phyloP scores from a whole-genome alignment of 1,139 yeast species.

The Diutina scorzettiae region DNA sequence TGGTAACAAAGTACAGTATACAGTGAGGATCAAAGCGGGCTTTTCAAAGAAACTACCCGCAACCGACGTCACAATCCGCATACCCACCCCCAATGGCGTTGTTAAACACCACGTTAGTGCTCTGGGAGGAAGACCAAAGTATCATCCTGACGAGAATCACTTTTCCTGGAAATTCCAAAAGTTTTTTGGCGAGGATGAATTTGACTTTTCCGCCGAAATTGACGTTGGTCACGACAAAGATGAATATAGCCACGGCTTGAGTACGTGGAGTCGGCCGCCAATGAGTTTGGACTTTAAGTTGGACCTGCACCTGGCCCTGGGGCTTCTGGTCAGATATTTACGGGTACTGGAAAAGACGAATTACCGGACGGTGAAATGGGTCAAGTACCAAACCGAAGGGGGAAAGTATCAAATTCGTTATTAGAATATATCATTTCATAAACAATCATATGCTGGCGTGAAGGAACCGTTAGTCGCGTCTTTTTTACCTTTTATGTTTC shows the following conservation, averaged over 20 bases:
- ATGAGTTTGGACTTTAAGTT: constrained; percentile 58
- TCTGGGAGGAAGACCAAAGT: constrained; percentile 59
- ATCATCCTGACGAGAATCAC: constrained; percentile 51
- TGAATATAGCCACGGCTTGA: constrained; percentile 9
- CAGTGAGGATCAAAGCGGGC: constrained; percentile 42
- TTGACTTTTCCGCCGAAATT: constrained; percentile 39
- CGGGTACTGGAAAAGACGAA: constrained; percentile 55
- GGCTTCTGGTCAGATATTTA: constrained; percentile 61
- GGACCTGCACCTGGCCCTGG: constrained; percentile 71
- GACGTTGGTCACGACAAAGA: constrained; percentile 20
- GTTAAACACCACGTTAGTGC: constrained; percentile 36
- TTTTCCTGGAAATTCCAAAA: constrained; percentile 64
- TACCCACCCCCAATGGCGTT: constrained; percentile 64
- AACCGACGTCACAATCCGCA: constrained; percentile 46
- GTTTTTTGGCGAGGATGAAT: constrained; percentile 57
- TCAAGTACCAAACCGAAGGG: constrained; percentile 59
- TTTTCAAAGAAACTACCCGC: constrained; percentile 55
- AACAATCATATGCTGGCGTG: too few relatives aligned
- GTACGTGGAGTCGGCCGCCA: constrained; percentile 62
- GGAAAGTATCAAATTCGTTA: constrained; percentile 75
- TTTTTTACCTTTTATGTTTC: too few relatives aligned
- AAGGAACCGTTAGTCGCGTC: too few relatives aligned
- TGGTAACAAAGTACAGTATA: constrained; percentile 44
- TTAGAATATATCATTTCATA: constrained; percentile 12
- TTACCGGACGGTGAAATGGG: constrained; percentile 78